These are phyloP conservation scores for Leccinum griseonigrum DNA, from an alignment of 1,284 basidiomycete species.

Conservation along the genomic window DNA sequence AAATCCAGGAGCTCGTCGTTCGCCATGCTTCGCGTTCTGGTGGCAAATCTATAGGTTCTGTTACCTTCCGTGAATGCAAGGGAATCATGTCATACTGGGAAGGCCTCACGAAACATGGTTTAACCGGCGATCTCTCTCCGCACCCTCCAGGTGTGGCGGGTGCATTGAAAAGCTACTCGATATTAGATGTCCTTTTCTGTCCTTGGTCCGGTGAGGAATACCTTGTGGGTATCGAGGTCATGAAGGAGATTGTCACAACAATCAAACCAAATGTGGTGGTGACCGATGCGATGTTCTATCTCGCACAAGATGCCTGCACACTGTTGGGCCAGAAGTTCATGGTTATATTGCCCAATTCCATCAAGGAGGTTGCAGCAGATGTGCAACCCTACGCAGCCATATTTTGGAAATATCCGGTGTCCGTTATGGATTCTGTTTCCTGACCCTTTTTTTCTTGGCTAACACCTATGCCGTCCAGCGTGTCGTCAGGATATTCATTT, in stretches of 20 bases:
- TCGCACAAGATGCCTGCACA: slow-evolving; percentile 11
- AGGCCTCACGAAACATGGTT: background rate
- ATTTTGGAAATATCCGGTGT: slow-evolving; percentile 14
- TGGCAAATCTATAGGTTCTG: background rate
- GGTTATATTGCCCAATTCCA: slow-evolving; percentile 5
- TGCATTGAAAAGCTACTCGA: slow-evolving; percentile 3
- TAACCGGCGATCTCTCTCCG: background rate
- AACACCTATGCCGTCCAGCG: background rate
- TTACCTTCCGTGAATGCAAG: slow-evolving; percentile 8
- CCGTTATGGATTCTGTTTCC: background rate
- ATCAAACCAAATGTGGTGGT: slow-evolving; percentile 4
- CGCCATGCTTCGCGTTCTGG: background rate
- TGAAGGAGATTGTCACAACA: slow-evolving; percentile 3
- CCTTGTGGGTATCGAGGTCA: background rate
- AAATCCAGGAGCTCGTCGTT: slow-evolving; percentile 6
- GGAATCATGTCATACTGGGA: background rate
- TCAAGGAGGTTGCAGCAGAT: background rate
- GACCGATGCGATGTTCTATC: slow-evolving; percentile 1
- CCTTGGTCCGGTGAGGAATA: slow-evolving; percentile 8
- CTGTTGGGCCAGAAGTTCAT: slow-evolving; percentile 3
- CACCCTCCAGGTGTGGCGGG: slow-evolving; percentile 8
- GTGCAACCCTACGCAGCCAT: slow-evolving; percentile 2
- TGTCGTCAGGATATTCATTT: slow-evolving; percentile 2
- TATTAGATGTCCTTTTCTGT: background rate
- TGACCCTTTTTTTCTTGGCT: background rate